phyloP scores from a whole-genome alignment of 257 asterid genomes.

The Solanum corneliomulleri region DNA sequence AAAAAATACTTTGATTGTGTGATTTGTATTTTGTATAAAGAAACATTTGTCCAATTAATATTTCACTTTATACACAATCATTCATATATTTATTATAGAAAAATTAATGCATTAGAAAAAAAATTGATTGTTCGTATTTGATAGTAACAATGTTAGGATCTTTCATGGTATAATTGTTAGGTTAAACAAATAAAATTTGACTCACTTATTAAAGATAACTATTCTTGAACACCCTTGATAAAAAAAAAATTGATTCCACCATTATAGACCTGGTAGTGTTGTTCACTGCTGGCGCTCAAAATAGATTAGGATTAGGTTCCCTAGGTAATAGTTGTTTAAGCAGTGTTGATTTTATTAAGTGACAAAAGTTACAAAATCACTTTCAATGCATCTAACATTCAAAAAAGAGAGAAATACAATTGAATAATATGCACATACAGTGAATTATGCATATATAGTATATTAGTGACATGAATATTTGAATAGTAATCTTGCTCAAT shows the following conservation, averaged over 20 bases:
- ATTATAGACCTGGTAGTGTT: background rate
- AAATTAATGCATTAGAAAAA: background rate
- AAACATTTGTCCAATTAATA: background rate
- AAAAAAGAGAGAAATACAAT: background rate
- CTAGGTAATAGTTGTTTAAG: background rate
- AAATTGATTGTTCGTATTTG: background rate
- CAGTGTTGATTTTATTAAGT: background rate
- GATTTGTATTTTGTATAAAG: background rate
- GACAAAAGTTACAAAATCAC: background rate
- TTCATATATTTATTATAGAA: background rate
- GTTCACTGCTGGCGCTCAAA: background rate
- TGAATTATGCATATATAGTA: background rate
- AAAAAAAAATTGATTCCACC: background rate
- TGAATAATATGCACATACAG: background rate
- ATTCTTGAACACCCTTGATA: background rate
- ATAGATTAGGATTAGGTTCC: background rate
- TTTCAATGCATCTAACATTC: too few relatives aligned
- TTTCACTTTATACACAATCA: background rate
- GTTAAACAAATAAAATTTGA: background rate
- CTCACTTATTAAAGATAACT: background rate
- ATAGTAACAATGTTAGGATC: background rate
- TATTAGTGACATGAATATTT: background rate
- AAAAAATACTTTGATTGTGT: background rate
- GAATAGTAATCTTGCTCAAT: background rate
- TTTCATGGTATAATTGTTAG: background rate